Evolutionary conservation across 352 stramenopile genomes (phyloP), one percentile per base, ranked within the genome.

Genomic region (Phytophthora sp.): DNA sequence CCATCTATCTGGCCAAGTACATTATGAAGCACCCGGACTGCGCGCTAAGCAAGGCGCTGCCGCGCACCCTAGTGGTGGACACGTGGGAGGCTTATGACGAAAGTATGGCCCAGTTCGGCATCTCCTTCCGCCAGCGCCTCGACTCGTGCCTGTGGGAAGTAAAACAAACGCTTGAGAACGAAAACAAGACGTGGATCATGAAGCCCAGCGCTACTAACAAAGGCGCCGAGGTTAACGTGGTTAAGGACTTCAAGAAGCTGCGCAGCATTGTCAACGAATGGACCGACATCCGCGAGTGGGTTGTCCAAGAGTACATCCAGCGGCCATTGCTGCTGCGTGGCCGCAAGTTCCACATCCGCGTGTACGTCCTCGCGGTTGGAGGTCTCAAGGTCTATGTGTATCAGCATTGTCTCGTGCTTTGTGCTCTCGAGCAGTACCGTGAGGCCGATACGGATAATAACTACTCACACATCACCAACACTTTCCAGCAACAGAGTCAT

Each of bases 401-500:
- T 66, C 72, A 86, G 47, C 80, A 89, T 21, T 82, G 74, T 39
- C 70, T 93, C 15, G 68, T 83, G 26, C 77, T 91, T 38, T 85
- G 69, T 47, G 82, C 74, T 23, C 69, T 88, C 15, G 73, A 88
- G 30, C 53, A 76, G 62, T 88, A 88, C 54, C 58, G 53, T 56
- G 60, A 79, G 51, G 62, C 52, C 8, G 73, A 88, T 51, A 80
- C 68, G 26, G 69, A 76, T 45, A 81, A 90, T 63, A 77, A 85
- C 35, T 86, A 83, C 53, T 81, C 82, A 16, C 84, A 93, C 70
- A 89, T 93, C 45, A 91, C 84, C 36, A 93, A 93, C 60, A 93
- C 84, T 53, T 88, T 82, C 58, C 84, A 91, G 64, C 84, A 93
- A 47, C 76, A 88, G 45, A 78, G 71, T 45, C 82, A 93, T 56